Conservation (phyloP, 2,329 filamentous ascomycete species). For the Hortaea sp. region DNA sequence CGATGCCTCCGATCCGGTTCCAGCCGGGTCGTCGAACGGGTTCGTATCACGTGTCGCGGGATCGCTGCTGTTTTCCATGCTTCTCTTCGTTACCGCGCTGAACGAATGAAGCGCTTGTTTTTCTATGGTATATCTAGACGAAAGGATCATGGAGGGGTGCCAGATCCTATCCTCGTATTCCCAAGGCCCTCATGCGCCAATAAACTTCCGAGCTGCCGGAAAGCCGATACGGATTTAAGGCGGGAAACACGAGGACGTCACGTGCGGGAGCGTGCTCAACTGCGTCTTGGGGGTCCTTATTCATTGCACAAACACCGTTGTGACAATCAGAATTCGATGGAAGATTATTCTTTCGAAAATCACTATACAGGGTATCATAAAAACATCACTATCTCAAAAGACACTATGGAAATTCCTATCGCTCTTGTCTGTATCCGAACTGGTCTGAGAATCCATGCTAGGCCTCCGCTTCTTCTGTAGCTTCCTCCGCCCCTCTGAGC, state of each 20-base stretch:
- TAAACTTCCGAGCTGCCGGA: no score
- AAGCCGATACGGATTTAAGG: no score
- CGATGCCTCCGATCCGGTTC: constrained; percentile 6
- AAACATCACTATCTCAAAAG: not conserved
- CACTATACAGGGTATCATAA: no score
- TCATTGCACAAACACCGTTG: no score
- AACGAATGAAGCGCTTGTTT: constrained; percentile 20
- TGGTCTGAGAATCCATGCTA: constrained; percentile 11
- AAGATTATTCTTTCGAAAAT: no score
- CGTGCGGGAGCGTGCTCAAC: no score
- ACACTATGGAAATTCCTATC: constrained; percentile 4
- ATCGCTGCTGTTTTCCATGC: constrained; percentile 1
- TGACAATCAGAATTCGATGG: no score
- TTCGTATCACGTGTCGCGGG: constrained; percentile 6
- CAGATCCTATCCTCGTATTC: not conserved
- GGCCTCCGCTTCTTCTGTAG: constrained; percentile 23
- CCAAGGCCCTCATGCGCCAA: no score
- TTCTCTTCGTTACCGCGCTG: constrained; percentile 8
- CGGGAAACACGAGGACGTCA: no score
- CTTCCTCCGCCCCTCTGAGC: constrained; percentile 14
- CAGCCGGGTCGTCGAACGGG: constrained; percentile 23
- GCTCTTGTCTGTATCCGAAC: not conserved
- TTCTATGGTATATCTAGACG: not conserved
- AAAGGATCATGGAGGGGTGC: not conserved
- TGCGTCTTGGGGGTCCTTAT: no score